Evolutionary conservation across 2,329 filamentous ascomycete species (phyloP), one percentile per base, ranked within the genome.

Genomic region (Apiospora saccharicola): DNA sequence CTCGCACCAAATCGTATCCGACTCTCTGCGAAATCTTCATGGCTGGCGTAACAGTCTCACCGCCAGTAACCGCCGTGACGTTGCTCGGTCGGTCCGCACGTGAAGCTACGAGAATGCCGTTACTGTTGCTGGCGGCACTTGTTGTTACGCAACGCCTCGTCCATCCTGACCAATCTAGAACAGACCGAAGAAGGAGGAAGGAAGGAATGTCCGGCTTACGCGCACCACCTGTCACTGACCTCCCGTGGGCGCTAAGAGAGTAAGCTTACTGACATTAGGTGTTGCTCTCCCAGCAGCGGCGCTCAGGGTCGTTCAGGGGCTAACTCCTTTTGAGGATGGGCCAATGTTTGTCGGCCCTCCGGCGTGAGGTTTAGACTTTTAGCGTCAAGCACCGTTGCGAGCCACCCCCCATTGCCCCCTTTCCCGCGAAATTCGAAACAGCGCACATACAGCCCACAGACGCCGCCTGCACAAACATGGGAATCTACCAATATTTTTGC

Each of bases 131-230:
- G 8, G 3, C 3, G 34, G 4, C 10, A 5, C 34, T 16, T 22
- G 34, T 37, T 12, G 57, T 37, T n/a, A 13, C 57, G 57, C 57
- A 13, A 13, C 57, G 57, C 57, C n/a, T n/a, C 57, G 19, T 19
- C n/a, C 57, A 64, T 41, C 34, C 57, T 64, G 57, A 64, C 34
- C 41, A 64, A 64, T 41, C 57, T 41, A 64, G 57, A 64, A 64
- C 34, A 16, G 16, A 41, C 34, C 46, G 12, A 37, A 37, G 34
- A 41, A 64, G 19, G 13, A 34, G 34, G 30, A 41, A 24, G 19
- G 34, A 64, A 41, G 57, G 19, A 64, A 41, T 64, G 57, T 64
- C 57, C 57, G 57, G 57, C 57, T 64, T 41, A 64, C 57, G 57
- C 30, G 57, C 30, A 41, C 57, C 51, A 41, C 2, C 57, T 64